phyloP scores from a whole-genome alignment of 179 eudicot genomes.

The Monotropa hypopitys region DNA sequence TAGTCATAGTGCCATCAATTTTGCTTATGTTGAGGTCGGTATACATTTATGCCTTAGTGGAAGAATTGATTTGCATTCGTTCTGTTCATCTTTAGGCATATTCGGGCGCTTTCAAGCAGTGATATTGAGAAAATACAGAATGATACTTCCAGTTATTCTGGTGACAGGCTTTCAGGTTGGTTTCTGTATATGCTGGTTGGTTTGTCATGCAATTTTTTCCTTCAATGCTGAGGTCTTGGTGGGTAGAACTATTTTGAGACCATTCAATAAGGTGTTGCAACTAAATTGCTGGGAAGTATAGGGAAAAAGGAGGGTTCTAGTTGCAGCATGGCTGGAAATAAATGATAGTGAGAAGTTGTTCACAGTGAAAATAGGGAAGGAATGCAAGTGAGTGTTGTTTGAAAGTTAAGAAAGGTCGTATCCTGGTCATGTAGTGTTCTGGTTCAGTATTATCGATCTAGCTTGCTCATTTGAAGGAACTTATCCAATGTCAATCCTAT shows the following conservation, averaged over 20 bases:
- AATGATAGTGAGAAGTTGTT: neutral
- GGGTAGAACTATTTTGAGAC: neutral
- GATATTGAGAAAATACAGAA: constrained; percentile 62
- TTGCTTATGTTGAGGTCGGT: neutral
- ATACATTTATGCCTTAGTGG: neutral
- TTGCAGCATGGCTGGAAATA: neutral
- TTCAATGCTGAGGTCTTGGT: neutral
- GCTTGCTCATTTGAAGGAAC: neutral
- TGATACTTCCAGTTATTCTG: constrained; percentile 33
- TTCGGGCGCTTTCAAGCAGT: constrained; percentile 60
- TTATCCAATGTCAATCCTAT: neutral
- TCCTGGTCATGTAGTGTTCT: neutral
- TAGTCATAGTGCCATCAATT: neutral
- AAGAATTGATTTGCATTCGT: constrained; percentile 3
- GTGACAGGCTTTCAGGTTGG: constrained; percentile 63
- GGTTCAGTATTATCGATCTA: neutral
- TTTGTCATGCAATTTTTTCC: neutral
- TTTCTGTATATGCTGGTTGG: constrained; percentile 1
- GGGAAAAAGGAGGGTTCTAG: neutral
- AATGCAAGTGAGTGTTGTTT: neutral
- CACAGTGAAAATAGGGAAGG: neutral
- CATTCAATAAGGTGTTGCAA: neutral
- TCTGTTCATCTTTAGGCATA: constrained; percentile 39
- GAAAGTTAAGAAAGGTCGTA: neutral
- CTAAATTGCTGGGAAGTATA: neutral